These are phyloP conservation scores for Nemophila menziesii DNA, from an alignment of 257 asterid species.

Conservation along the genomic window DNA sequence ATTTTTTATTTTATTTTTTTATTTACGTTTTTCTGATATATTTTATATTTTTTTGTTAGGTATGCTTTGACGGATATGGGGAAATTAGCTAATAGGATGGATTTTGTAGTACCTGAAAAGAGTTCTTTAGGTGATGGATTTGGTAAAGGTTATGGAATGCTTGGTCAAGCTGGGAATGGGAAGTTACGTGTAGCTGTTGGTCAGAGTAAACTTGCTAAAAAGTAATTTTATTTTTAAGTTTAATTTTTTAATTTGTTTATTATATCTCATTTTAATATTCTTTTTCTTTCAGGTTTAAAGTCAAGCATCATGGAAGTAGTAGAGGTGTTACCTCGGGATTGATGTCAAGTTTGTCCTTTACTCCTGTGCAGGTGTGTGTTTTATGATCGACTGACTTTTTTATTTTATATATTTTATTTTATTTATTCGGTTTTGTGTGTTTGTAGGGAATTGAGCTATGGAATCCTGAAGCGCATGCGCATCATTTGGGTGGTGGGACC, in stretches of 20 bases:
- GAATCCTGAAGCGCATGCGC: slow-evolving; percentile 69
- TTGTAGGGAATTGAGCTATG: slow-evolving; percentile 89
- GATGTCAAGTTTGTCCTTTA: slow-evolving; percentile 89
- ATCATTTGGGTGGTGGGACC: slow-evolving; percentile 75
- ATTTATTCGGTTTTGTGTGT: slow-evolving; percentile 2
- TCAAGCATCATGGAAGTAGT: slow-evolving; percentile 54
- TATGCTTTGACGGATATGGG: slow-evolving; percentile 97
- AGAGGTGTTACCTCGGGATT: slow-evolving; percentile 97
- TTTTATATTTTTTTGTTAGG: slow-evolving; percentile 28
- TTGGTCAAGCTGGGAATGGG: slow-evolving; percentile 96
- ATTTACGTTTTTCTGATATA: slow-evolving; percentile 1
- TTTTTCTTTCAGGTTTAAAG: slow-evolving; percentile 59
- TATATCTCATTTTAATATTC: slow-evolving; percentile 1
- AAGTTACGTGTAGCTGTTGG: slow-evolving; percentile 78
- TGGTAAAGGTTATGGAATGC: slow-evolving; percentile 99
- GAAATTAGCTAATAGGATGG: slow-evolving; percentile 94
- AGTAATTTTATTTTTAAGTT: slow-evolving; percentile 30
- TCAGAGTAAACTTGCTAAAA: slow-evolving; percentile 84
- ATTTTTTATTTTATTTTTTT: not conserved
- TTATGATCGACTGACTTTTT: slow-evolving; percentile 2
- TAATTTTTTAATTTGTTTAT: no score
- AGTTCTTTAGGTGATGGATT: slow-evolving; percentile 98
- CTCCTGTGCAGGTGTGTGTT: slow-evolving; percentile 85
- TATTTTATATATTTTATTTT: no score
- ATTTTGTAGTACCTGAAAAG: slow-evolving; percentile 90